Conservation (phyloP, 2,329 filamentous ascomycete species). For the Fusarium subglutinans region DNA sequence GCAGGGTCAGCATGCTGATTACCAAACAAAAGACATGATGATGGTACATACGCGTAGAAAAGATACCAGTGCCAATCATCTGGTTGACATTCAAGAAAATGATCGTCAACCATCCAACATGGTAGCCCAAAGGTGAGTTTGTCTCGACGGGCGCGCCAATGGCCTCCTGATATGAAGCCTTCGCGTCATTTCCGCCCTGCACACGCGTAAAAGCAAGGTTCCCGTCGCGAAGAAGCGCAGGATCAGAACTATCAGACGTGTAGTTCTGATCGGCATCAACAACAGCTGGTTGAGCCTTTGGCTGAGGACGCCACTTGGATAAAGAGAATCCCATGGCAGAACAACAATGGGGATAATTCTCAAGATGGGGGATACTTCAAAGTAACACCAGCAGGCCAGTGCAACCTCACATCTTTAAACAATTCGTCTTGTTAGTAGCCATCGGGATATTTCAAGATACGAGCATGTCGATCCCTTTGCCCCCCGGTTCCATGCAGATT, state of each 20-base stretch:
- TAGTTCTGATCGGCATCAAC: slow-evolving; percentile 52
- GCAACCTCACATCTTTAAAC: neutral
- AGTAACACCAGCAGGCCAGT: neutral
- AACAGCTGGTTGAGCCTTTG: neutral
- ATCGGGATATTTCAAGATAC: neutral
- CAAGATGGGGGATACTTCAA: no score
- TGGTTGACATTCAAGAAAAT: slow-evolving; percentile 69
- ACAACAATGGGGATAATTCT: neutral
- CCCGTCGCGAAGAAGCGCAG: slow-evolving; percentile 25
- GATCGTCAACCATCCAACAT: slow-evolving; percentile 64
- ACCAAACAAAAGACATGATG: no score
- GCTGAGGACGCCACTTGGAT: neutral
- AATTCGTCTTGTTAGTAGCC: neutral
- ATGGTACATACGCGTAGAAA: slow-evolving; percentile 65
- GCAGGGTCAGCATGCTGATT: neutral
- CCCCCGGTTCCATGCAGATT: neutral
- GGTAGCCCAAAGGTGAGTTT: slow-evolving; percentile 66
- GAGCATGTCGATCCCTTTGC: neutral
- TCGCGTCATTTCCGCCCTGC: slow-evolving; percentile 53
- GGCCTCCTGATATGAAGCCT: slow-evolving; percentile 67
- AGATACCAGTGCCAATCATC: slow-evolving; percentile 72
- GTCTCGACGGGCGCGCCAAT: slow-evolving; percentile 69
- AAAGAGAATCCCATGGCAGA: neutral
- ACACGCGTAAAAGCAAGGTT: slow-evolving; percentile 31
- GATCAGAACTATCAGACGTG: slow-evolving; percentile 22